Conservation (phyloP, 257 asterid genomes). For the Agastache rugosa region DNA sequence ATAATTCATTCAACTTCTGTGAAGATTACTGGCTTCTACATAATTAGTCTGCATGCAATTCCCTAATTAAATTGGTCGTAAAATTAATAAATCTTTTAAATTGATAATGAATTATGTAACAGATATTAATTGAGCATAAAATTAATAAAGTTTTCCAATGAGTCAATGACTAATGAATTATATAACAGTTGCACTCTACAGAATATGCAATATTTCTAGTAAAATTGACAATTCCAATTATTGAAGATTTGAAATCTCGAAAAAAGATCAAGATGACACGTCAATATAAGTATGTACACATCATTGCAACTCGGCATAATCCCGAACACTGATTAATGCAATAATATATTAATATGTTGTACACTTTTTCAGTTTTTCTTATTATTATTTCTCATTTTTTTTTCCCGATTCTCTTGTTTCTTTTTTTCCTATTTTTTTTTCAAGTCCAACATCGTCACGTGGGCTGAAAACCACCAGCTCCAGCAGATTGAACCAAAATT, state of each 20-base stretch:
- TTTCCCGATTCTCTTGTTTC: neutral
- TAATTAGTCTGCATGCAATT: too few relatives aligned
- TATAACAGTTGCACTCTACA: too few relatives aligned
- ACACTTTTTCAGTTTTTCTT: too few relatives aligned
- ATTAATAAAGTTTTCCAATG: too few relatives aligned
- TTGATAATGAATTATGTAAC: too few relatives aligned
- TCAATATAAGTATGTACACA: neutral
- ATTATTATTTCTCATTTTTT: neutral
- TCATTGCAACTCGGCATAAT: conserved; percentile 1
- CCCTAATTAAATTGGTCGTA: too few relatives aligned
- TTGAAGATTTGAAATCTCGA: neutral
- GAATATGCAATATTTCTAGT: neutral
- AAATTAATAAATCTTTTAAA: neutral
- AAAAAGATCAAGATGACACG: neutral
- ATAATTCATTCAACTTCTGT: too few relatives aligned
- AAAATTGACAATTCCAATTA: neutral
- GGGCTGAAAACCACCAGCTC: conserved; percentile 36
- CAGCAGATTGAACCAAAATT: conserved; percentile 17
- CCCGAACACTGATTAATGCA: neutral
- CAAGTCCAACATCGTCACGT: conserved; percentile 14
- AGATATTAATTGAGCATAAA: too few relatives aligned
- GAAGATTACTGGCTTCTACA: too few relatives aligned
- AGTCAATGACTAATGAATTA: too few relatives aligned
- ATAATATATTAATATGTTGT: neutral
- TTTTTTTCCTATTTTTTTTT: neutral